Evolutionary conservation across 2,329 filamentous ascomycete genomes (phyloP), one percentile per base, ranked within the genome.

Genomic region (Boeremia lycopersici): DNA sequence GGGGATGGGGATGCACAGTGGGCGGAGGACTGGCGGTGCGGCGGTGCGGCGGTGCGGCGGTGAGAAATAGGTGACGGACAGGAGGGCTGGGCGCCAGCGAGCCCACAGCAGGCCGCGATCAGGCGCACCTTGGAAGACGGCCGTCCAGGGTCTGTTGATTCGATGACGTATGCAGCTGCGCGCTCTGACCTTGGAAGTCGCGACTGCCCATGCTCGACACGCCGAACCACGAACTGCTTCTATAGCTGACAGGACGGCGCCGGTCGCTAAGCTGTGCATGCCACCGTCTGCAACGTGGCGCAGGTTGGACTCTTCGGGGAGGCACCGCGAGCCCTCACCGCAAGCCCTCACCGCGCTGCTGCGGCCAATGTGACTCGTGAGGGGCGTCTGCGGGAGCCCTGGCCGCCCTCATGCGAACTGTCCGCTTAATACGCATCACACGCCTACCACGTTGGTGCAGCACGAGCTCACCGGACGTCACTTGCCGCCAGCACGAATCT

Each of bases 91-190:
- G 35, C 52, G 51, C 45, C 29, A 10, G 26, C 36, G 30, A 31
- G 35, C 41, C 42, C 49, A 19, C 43, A 28, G 42, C 41, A 52
- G 49, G 36, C 17, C 43, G 43, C 45, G 13, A 55, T 55, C 52
- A 49, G 45, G 52, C 52, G 52, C 46, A 49, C 34, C 52, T 55
- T 41, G 52, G 52, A 55, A 55, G 30, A 35, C 13, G 10, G 26
- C 10, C 28, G 36, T 30, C 36, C 17, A 31, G 17, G 41, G 41
- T 49, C 39, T 42, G 40, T 42, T 42, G 40, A 42, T 31, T 28
- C 28, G 40, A 31, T 42, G 40, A 42, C 40, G 40, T 42, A 28
- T 8, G 39, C 17, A 15, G 25, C 25, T 26, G 23, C 19, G 30
- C 25, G 36, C 17, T 28, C 15, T 25, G 33, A 42, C 35, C 40